Conservation (phyloP, 202 grass and related monocot genomes). For the Eragrostis tef region DNA sequence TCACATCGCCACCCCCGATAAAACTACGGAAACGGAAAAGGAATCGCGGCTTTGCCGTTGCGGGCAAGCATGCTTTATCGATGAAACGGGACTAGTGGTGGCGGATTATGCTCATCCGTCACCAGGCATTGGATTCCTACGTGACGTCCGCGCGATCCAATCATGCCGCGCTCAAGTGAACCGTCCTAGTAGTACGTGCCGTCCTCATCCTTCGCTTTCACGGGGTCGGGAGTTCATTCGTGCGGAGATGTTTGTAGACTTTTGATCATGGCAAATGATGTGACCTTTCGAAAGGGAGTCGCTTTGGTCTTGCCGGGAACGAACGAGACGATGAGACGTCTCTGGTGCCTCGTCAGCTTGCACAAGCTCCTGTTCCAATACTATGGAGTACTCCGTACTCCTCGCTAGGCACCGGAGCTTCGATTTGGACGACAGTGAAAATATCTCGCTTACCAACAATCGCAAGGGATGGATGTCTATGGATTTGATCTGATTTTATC, state of each 20-base stretch:
- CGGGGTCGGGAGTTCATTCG: not conserved
- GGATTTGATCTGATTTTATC: too few species aligned
- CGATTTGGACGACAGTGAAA: too few species aligned
- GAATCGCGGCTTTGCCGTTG: not conserved
- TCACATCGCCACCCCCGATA: not conserved
- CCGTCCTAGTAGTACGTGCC: constrained; percentile 33
- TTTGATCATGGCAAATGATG: too few species aligned
- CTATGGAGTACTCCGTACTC: too few species aligned
- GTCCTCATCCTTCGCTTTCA: not conserved
- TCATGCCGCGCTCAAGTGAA: constrained; percentile 27
- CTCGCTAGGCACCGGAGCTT: too few species aligned
- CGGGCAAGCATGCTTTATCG: not conserved
- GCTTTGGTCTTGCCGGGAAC: constrained; percentile 25
- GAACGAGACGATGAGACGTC: not conserved
- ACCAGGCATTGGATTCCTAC: constrained; percentile 48
- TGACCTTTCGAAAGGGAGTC: not conserved
- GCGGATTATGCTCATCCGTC: not conserved
- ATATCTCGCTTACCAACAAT: too few species aligned
- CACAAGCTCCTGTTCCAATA: too few species aligned
- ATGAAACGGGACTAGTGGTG: too few species aligned
- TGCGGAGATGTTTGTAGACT: not conserved
- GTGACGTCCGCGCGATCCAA: not conserved
- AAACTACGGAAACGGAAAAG: not conserved
- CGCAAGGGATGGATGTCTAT: too few species aligned
- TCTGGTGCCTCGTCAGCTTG: not conserved